phyloP scores from a whole-genome alignment of 306 rosid genomes.

The Corylus avellana region DNA sequence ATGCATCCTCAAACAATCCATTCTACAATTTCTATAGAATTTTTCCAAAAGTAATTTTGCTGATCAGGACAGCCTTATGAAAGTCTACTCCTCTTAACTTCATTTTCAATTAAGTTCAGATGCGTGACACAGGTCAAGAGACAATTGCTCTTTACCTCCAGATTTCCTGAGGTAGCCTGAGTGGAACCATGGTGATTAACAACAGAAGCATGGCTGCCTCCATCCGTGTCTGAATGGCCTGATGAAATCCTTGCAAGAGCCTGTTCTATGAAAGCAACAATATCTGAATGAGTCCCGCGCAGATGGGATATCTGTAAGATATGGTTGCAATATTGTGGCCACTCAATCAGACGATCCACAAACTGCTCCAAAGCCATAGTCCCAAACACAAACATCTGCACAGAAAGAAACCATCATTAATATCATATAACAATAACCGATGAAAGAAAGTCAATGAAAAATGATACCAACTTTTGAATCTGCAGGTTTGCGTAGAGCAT shows the following conservation, averaged over 20 bases:
- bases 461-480: conserved; percentile 81
- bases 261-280: conserved; percentile 82
- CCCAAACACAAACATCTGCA: conserved; percentile 97
- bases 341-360: conserved; percentile 93
- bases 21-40: not conserved
- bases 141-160: conserved; percentile 56
- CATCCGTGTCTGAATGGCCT: conserved; percentile 76
- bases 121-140: not conserved
- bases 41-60: not conserved
- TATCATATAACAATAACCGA: conserved; percentile 16
- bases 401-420: conserved; percentile 28
- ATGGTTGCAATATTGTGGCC: conserved; percentile 99
- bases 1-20: conserved; percentile 4
- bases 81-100: not conserved
- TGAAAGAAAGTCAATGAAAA: conserved; percentile 12
- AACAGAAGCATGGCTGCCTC: conserved; percentile 55
- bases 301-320: conserved; percentile 95
- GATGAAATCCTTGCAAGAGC: conserved; percentile 86
- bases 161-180: conserved; percentile 55
- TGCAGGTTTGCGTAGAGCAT: conserved; percentile 97
- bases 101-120: not conserved
- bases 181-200: conserved; percentile 54
- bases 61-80: not conserved
- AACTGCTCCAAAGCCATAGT: conserved; percentile 94
- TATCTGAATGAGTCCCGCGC: conserved; percentile 75